phyloP scores from a whole-genome alignment of 495 filamentous ascomycete species.

The Acidomyces sp. region DNA sequence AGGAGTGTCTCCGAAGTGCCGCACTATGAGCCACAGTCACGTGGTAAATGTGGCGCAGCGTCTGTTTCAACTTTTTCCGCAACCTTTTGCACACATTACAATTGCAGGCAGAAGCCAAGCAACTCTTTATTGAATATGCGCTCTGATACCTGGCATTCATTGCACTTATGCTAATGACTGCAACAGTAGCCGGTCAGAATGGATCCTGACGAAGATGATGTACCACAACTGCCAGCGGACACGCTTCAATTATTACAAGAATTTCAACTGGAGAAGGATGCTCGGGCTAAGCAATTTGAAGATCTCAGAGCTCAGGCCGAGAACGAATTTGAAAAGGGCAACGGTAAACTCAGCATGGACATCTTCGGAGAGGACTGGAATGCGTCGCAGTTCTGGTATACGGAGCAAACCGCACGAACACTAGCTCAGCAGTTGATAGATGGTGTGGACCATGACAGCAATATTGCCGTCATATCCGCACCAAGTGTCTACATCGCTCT shows the following conservation, averaged over 20 bases:
- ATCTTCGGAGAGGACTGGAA: constrained; percentile 73
- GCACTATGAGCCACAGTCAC: no score
- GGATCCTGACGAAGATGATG: constrained; percentile 15
- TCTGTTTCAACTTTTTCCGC: no score
- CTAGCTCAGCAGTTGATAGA: constrained; percentile 50
- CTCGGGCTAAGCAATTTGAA: constrained; percentile 48
- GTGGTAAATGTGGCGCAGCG: no score
- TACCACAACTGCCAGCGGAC: constrained; percentile 38
- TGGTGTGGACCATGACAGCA: constrained; percentile 36
- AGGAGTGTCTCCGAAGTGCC: no score
- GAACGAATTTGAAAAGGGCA: constrained; percentile 21
- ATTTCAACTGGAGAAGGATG: constrained; percentile 58
- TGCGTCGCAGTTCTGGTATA: constrained; percentile 70
- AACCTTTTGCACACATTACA: no score
- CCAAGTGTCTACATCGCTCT: constrained; percentile 65
- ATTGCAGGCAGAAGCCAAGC: no score
- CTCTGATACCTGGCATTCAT: no score
- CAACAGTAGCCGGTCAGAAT: no score
- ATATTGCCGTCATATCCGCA: constrained; percentile 56
- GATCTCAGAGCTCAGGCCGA: constrained; percentile 40
- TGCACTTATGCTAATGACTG: no score
- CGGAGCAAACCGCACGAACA: constrained; percentile 49
- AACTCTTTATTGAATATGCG: no score
- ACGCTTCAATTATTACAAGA: constrained; percentile 50
- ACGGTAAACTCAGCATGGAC: constrained; percentile 46